Base-by-base conservation (phyloP, 371 early-diverging fungal genomes). In the Apophysomyces elegans region DNA sequence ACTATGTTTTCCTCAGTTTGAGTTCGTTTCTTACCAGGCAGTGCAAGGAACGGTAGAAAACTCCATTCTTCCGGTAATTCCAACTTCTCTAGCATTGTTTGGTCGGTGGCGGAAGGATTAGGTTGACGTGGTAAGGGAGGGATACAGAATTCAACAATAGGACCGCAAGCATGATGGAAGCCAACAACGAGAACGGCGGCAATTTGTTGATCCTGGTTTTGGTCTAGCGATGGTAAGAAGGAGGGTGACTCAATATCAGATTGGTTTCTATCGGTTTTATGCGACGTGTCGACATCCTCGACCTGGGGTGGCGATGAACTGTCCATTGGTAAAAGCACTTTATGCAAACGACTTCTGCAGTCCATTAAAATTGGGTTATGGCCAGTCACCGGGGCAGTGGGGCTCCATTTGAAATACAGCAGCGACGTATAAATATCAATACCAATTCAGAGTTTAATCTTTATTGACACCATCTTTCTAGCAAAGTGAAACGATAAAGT, bases 31-130 rank as follows among this genome's bases (percentile, higher is more conserved):
- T 37, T 84, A 91, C 93, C 87, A 66, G 88, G 88, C 35, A 88
- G 73, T 3, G 88, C 88, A 62, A 87, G 81, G 71, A 89, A 89
- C 0, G 89, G 89, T 44, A 93, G 67, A 50, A 92, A 88, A 37
- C 87, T 89, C 93, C 93, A 93, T 75, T 91, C 91, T 21, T 89
- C 91, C 43, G 93, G 92, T 21, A 92, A 78, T n/a, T 85, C 87
- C 12, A 90, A 63, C 16, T 83, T 86, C 47, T 77, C 70, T 37
- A 84, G 66, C 16, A 66, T 50, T 21, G 75, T 69, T 69, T 83
- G 76, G 41, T 54, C 39, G 61, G 59, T 32, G 73, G 9, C 9
- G 21, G 1, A 21, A 16, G n/a, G 5, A 8, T 50, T 50, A 5
- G 7, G 68, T 39, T 67, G 65, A 56, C 80, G 68, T 32, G 92